phyloP scores from a whole-genome alignment of 2,329 filamentous ascomycete species.

The Raffaelea arxii region DNA sequence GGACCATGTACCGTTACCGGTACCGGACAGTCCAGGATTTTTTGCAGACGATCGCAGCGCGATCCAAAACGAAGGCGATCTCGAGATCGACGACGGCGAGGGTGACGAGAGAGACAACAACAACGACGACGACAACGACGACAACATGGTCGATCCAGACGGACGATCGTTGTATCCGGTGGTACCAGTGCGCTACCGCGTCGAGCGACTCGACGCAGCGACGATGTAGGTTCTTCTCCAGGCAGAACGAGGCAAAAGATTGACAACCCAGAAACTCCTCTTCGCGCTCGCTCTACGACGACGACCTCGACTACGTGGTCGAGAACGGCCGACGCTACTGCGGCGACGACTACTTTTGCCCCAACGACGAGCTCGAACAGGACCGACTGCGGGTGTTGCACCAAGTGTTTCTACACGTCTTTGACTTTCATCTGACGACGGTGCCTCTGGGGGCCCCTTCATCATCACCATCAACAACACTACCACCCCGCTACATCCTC shows the following conservation, averaged over 20 bases:
- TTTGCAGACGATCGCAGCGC: no score
- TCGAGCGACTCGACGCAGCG: constrained; percentile 26
- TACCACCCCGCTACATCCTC: constrained; percentile 36
- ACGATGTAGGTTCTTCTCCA: constrained; percentile 27
- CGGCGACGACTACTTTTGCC: constrained; percentile 48
- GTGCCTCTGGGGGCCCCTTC: constrained; percentile 23
- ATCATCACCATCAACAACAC: no score
- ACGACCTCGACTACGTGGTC: constrained; percentile 35
- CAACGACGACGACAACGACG: constrained; percentile 17
- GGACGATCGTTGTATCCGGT: constrained; percentile 31
- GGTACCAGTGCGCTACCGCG: constrained; percentile 23
- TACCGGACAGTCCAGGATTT: no score
- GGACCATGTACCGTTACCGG: no score
- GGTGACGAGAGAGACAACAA: no score
- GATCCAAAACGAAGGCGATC: no score
- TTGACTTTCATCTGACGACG: constrained; percentile 22
- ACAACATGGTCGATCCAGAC: constrained; percentile 25
- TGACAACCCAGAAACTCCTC: constrained; percentile 18
- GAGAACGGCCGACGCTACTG: constrained; percentile 53
- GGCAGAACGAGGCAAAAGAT: not conserved
- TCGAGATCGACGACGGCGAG: no score
- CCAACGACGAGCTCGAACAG: constrained; percentile 48
- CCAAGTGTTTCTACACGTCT: constrained; percentile 22
- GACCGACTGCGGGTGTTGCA: constrained; percentile 23
- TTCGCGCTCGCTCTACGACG: constrained; percentile 21